Percentiles rank a stretch among this genome's conserved stretches.
phyloP scores from a whole-genome alignment of 768 basidiomycete species.

The Auriscalpium vulgare region DNA sequence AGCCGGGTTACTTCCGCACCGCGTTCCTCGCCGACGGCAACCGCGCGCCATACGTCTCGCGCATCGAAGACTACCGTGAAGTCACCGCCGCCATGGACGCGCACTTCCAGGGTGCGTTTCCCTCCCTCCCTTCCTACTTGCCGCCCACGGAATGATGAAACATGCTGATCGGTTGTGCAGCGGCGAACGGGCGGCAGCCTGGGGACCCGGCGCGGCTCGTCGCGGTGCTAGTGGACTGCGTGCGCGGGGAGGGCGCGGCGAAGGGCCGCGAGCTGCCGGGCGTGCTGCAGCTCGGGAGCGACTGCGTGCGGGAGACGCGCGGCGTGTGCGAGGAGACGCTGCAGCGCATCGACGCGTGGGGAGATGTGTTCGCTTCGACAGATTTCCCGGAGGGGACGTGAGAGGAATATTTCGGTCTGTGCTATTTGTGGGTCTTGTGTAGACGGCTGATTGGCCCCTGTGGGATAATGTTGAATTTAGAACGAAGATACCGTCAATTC shows the following conservation, averaged over 20 bases:
- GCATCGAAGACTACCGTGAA: conserved; percentile 15
- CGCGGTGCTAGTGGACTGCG: conserved; percentile 26
- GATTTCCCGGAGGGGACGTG: neutral
- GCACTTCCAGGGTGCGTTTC: conserved; percentile 12
- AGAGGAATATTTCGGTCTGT: no score
- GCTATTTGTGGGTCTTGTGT: no score
- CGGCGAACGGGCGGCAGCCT: neutral
- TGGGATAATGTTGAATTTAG: no score
- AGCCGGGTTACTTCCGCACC: conserved; percentile 35
- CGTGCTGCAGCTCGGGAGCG: conserved; percentile 7
- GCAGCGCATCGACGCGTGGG: neutral
- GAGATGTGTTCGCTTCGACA: neutral
- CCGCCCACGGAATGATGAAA: neutral
- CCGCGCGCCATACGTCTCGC: neutral
- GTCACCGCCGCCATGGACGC: conserved; percentile 19
- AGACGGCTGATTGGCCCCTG: no score
- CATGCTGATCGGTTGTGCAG: conserved; percentile 22
- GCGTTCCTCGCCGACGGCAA: conserved; percentile 20
- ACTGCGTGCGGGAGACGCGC: neutral
- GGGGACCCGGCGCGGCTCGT: conserved; percentile 31
- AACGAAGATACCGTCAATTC: no score
- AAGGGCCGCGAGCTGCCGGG: conserved; percentile 3
- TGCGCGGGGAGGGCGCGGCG: conserved; percentile 8
- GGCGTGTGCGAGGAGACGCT: neutral
- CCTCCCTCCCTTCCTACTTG: neutral